phyloP scores from a whole-genome alignment of 345 rosid species.

The Kernera saxatilis region DNA sequence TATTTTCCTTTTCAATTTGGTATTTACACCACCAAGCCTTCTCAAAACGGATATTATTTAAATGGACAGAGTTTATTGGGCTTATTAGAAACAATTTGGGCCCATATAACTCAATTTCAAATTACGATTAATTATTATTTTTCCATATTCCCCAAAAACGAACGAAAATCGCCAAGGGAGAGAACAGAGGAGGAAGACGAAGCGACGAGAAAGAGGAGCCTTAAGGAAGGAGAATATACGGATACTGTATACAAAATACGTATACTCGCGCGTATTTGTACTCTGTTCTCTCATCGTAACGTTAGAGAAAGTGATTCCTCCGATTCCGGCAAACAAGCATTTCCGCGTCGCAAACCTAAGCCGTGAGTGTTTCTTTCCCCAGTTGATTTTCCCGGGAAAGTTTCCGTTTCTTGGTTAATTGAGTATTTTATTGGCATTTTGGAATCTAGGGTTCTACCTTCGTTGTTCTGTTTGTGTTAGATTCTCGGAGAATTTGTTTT shows the following conservation, averaged over 20 bases:
- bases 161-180: background rate
- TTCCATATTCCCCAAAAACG: background rate
- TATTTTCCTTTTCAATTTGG: background rate
- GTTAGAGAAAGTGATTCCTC: too few relatives aligned
- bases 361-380: background rate
- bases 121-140: background rate
- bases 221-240: background rate
- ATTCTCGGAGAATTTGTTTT: background rate
- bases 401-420: background rate
- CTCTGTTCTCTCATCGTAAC: too few relatives aligned
- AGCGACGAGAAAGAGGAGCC: slow-evolving; percentile 1
- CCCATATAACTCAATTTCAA: slow-evolving; percentile 6
- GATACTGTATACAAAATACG: background rate
- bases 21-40: background rate
- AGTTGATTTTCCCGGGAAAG: background rate
- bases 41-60: background rate
- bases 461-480: background rate
- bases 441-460: background rate
- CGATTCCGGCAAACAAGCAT: too few relatives aligned
- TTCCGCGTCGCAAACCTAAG: too few relatives aligned
- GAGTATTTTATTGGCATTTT: background rate
- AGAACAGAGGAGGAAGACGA: slow-evolving; percentile 5
- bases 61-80: background rate
- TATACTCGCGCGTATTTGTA: background rate
- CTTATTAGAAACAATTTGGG: background rate